Base-by-base conservation (phyloP, 2,329 filamentous ascomycete genomes). In the Dothideomycetes sp. region DNA sequence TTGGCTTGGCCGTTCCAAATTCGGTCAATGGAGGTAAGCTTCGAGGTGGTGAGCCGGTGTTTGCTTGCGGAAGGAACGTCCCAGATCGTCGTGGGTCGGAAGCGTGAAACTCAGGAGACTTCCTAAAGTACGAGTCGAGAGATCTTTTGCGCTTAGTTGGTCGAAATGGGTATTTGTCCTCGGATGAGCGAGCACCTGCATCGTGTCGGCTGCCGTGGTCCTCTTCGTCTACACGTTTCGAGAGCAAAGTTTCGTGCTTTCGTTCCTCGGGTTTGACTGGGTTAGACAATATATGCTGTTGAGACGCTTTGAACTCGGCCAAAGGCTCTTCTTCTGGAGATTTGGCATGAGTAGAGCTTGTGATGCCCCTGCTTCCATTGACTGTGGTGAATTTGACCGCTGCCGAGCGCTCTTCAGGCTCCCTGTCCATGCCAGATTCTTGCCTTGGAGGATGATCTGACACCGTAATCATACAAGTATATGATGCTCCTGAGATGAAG, bases 381-480 rank as follows among this genome's bases (percentile, higher is more conserved):
- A 37, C 33, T 24, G 33, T 37, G 4, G 40, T 43, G 28, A 43
- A 43, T 13, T 32, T 41, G 31, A 18, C 29, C 25, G 37, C 22
- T 33, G 29, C 16, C 29, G 29, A 33, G 22, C 20, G n/a, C 16
- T 32, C 37, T 20, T 27, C 28, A 17, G 20, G 16, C 37, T 33
- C 37, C 33, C 37, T 40, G 22, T 22, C 16, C 29, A 33, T 32
- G 16, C 37, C 20, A 40, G 37, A 40, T 19, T 40, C 37, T 6
- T 33, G 16, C 37, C 29, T 40, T 29, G 37, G 18, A 27, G 16
- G 29, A 40, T n/a, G 16, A 29, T n/a, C 33, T 40, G 37, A 40
- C 22, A 12, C 20, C 22, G n/a, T n/a, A 29, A 13, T 29, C 27
- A 24, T 17, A 16, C 28, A 23, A 18, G 29, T 25, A 27, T 29